Percentiles rank a stretch among this genome's conserved stretches.
Evolutionary conservation across 495 filamentous ascomycete species (phyloP).

Genomic region (Aspergillus campestris): DNA sequence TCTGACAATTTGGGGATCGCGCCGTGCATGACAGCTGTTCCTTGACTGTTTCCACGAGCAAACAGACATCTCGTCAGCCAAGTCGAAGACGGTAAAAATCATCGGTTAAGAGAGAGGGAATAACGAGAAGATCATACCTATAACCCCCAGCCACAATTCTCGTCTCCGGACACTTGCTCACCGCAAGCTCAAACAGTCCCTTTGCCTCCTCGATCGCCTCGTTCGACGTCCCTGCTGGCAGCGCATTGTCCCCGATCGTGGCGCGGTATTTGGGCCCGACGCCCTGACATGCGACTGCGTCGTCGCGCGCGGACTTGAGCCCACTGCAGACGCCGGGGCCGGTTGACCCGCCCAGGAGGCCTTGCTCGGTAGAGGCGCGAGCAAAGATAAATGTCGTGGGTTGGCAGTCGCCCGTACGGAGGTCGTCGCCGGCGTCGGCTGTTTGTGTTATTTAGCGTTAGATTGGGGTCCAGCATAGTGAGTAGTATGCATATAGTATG

Average conservation of each 20-base stretch:
- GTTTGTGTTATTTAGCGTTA: background rate
- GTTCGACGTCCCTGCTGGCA: slow-evolving; percentile 21
- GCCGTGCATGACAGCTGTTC: slow-evolving; percentile 45
- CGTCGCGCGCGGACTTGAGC: slow-evolving; percentile 7
- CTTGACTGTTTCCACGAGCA: slow-evolving; percentile 30
- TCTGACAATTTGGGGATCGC: slow-evolving; percentile 34
- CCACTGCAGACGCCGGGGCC: slow-evolving; percentile 31
- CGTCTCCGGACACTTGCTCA: slow-evolving; percentile 42
- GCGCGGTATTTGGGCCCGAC: slow-evolving; percentile 27
- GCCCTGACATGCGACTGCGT: slow-evolving; percentile 26
- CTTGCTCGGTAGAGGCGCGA: slow-evolving; percentile 38
- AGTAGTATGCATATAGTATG: no score
- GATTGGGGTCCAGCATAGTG: no score
- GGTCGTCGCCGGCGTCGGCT: slow-evolving; percentile 25
- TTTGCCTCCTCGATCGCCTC: slow-evolving; percentile 35
- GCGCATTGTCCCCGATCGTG: slow-evolving; percentile 15
- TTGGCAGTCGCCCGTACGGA: slow-evolving; percentile 33
- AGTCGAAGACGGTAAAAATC: no score
- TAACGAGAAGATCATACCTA: slow-evolving; percentile 19
- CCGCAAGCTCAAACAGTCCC: slow-evolving; percentile 29
- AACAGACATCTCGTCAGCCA: no score
- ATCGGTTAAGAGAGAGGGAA: no score
- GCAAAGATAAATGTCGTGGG: slow-evolving; percentile 45
- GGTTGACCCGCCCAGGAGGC: slow-evolving; percentile 37
- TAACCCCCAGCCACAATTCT: slow-evolving; percentile 50